A percentile compares a stretch with the other conserved stretches of the same genome.
Conservation (phyloP, 176 grass and related monocot species). For the Miscanthus lutarioriparius region DNA sequence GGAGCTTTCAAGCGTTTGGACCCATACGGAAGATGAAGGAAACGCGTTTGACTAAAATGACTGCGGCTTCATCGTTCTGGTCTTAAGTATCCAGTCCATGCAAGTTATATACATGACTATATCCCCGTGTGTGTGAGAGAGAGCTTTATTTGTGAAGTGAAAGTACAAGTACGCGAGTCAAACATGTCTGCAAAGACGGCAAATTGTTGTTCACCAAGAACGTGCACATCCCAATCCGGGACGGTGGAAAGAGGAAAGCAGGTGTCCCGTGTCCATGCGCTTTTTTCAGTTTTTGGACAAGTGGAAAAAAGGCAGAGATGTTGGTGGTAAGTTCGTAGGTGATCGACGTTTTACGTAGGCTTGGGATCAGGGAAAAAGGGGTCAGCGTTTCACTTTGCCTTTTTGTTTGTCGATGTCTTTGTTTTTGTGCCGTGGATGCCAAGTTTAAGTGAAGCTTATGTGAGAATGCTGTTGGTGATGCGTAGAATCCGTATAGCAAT, state of each 20-base stretch:
- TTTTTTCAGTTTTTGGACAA: conserved; percentile 14
- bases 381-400: conserved; percentile 44
- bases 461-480: conserved; percentile 29
- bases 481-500: neutral
- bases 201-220: conserved; percentile 39
- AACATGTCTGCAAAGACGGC: conserved; percentile 17
- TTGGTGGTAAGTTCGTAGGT: conserved; percentile 25
- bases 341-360: conserved; percentile 38
- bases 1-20: conserved; percentile 40
- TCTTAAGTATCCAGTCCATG: conserved; percentile 5
- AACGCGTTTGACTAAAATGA: conserved; percentile 32
- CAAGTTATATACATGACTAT: neutral
- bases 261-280: neutral
- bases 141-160: neutral
- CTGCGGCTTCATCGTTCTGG: neutral
- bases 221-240: conserved; percentile 41
- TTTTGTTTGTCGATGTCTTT: conserved; percentile 12
- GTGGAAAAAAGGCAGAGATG: conserved; percentile 30
- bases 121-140: neutral
- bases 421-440: conserved; percentile 36
- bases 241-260: conserved; percentile 32
- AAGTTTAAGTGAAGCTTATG: conserved; percentile 40
- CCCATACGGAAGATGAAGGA: conserved; percentile 28
- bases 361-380: conserved; percentile 34
- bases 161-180: conserved; percentile 24